Base-by-base conservation (phyloP, 2,329 filamentous ascomycete genomes). In the Fusarium udum region DNA sequence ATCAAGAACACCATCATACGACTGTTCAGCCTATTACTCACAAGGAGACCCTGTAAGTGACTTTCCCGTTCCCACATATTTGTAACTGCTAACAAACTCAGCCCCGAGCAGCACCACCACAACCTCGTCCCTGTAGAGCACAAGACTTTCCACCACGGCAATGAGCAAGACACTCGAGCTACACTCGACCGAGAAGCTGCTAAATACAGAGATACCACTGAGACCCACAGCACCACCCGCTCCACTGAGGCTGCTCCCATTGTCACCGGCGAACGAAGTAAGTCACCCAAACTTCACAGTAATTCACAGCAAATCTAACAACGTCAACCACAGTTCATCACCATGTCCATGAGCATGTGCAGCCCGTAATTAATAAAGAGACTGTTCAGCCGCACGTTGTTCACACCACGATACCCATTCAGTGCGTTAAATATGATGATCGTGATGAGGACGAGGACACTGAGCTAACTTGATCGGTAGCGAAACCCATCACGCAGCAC, bases 1-100 rank as follows among this genome's bases (percentile, higher is more conserved):
- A 93, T 78, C 91, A 93, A 79, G 89, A 93, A 67, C 92, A 93
- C 76, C 90, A 92, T 79, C 91, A 93, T 80, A 92, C 90, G 52
- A 90, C 89, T 1, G 83, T 93, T 3, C 92, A 93, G 81, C 92
- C 92, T 1, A 82, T 94, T 31, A 49, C 74, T 18, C 66, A 71
- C 22, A 77, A 77, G 39, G 81, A 84, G 60, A 75, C 66, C 64
- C 82, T 85, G 71, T 88, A 88, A 77, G 84, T 85, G 4, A 9
- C 13, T 14, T 12, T n/a, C n/a, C 4, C 4, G 4, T n/a, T 22
- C 14, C 1, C 7, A 8, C 45, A 24, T 32, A 13, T 13, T 40
- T 31, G 2, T 6, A 43, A 31, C 24, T 55, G 5, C 56, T 61
- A 61, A 45, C 15, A 6, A 7, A 3, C 4, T 1, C 14, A 84